These are phyloP conservation scores for Globisporangium recalcitrans DNA, from an alignment of 352 stramenopile genomes.

Conservation along the genomic window DNA sequence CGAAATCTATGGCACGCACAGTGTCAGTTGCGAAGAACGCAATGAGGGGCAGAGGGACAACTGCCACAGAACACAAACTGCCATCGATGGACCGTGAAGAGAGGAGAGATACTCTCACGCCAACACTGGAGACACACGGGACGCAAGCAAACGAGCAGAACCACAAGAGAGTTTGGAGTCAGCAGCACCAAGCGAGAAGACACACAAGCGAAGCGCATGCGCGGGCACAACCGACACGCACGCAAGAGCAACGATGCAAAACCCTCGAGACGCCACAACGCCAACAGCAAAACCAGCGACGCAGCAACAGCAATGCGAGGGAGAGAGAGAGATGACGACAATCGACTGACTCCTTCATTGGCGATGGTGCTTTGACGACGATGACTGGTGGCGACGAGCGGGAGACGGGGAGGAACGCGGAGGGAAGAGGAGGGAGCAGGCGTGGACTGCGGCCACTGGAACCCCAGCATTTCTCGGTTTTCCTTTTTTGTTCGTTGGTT, in stretches of 20 bases:
- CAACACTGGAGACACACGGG: neutral
- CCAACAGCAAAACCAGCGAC: neutral
- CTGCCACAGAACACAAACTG: neutral
- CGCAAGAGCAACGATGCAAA: neutral
- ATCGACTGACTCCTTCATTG: neutral
- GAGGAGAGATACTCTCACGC: neutral
- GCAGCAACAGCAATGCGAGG: neutral
- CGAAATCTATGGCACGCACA: neutral
- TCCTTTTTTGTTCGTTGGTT: conserved; percentile 32
- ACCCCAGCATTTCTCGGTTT: conserved; percentile 63
- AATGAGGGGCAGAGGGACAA: neutral
- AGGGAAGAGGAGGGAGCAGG: conserved; percentile 20
- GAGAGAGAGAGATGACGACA: neutral
- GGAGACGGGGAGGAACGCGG: conserved; percentile 15
- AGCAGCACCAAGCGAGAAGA: neutral
- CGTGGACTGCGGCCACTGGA: conserved; percentile 27
- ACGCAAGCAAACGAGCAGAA: neutral
- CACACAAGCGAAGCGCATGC: neutral
- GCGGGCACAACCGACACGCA: neutral
- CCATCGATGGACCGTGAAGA: neutral
- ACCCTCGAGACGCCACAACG: neutral
- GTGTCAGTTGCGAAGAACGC: neutral
- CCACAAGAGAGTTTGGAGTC: neutral
- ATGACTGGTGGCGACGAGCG: neutral
- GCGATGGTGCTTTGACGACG: neutral